A percentile compares a stretch with the other conserved stretches of the same genome.
Conservation (phyloP, 2,329 filamentous ascomycete genomes). For the Colletotrichum cereale region DNA sequence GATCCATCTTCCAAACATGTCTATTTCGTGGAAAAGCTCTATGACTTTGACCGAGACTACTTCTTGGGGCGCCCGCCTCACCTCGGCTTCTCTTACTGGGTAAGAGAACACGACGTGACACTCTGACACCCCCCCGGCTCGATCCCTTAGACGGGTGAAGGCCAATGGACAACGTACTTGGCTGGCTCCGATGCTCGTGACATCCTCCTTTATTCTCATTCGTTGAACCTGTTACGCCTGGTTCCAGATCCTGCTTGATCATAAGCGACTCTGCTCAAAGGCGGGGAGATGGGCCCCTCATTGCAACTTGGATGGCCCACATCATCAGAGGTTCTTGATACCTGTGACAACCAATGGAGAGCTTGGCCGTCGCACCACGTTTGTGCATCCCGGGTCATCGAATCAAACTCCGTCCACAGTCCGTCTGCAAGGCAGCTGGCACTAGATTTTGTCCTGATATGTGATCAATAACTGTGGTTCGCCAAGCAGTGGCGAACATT, state of each 20-base stretch:
- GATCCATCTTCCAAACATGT: background rate
- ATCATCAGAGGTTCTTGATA: background rate
- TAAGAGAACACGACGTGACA: background rate
- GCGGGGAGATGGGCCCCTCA: background rate
- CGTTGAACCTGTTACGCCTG: background rate
- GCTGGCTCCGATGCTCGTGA: background rate
- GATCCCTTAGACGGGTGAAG: background rate
- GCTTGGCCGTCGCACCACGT: conserved; percentile 1
- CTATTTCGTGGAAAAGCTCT: background rate
- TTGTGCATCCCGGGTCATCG: background rate
- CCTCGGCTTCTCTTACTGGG: conserved; percentile 1
- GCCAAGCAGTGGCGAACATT: background rate
- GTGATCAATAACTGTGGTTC: conserved; percentile 4
- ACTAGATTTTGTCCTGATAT: background rate
- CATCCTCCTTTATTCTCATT: conserved; percentile 1
- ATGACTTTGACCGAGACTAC: background rate
- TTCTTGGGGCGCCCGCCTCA: background rate
- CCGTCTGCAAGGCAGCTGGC: background rate
- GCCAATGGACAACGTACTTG: background rate
- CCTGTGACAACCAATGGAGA: background rate
- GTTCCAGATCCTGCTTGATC: background rate
- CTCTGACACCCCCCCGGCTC: background rate
- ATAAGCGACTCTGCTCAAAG: background rate
- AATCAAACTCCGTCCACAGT: background rate
- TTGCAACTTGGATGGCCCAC: background rate